These are phyloP conservation scores for Rhizophagus sp. DNA, from an alignment of 192 early-diverging fungal genomes.

Conservation along the genomic window DNA sequence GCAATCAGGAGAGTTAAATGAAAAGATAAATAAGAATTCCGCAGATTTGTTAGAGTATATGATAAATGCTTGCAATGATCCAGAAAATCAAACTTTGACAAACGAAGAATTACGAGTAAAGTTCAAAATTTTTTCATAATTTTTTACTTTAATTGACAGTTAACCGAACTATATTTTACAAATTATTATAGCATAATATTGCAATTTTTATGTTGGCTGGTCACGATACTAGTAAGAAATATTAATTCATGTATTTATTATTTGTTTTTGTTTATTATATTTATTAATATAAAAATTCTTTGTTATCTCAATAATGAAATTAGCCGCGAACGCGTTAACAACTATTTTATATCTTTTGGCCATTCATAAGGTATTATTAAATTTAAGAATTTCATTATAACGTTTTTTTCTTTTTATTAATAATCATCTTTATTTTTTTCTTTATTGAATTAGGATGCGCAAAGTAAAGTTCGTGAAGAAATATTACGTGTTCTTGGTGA, in stretches of 20 bases:
- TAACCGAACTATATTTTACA: too few relatives aligned
- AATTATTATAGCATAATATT: background rate
- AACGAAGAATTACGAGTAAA: too few relatives aligned
- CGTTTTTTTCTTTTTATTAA: too few relatives aligned
- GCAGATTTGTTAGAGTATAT: too few relatives aligned
- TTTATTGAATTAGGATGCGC: background rate
- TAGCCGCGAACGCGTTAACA: background rate
- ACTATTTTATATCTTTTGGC: background rate
- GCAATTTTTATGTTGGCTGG: slow-evolving; percentile 10
- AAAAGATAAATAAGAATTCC: too few relatives aligned
- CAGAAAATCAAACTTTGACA: too few relatives aligned
- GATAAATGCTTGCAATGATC: too few relatives aligned
- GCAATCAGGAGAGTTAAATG: too few relatives aligned
- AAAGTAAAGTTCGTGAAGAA: slow-evolving; percentile 1
- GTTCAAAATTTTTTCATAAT: too few relatives aligned
- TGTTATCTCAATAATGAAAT: background rate
- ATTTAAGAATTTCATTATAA: background rate
- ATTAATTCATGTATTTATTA: background rate
- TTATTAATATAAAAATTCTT: background rate
- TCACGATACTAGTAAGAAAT: background rate
- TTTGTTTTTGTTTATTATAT: background rate
- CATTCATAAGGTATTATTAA: background rate
- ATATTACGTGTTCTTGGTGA: background rate
- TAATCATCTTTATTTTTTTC: too few relatives aligned
- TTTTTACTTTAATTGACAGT: too few relatives aligned